Evolutionary conservation across 768 basidiomycete genomes (phyloP), one percentile per base, ranked within the genome.

Genomic region (Mrakia blollopis): DNA sequence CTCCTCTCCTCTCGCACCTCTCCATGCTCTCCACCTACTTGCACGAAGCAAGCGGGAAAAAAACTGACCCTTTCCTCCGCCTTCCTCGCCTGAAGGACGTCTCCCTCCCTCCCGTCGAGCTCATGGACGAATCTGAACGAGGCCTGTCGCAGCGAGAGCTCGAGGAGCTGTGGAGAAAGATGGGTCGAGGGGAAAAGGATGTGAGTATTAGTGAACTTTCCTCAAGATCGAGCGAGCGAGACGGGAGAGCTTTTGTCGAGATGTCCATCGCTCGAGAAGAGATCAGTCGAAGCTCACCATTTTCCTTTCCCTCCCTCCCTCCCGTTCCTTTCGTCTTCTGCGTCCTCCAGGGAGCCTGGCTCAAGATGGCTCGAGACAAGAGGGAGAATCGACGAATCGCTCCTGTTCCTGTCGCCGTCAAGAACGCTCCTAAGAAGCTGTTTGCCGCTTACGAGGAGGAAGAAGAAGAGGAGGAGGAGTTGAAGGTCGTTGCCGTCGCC

Each of bases 81-180:
- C 61, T 35, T n/a, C 32, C n/a, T 62, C 61, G 32, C 13, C n/a
- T 39, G 0, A 32, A 68, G 37, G 35, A 35, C 21, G 25, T 8
- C 5, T 39, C 65, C 14, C 4, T 41, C 65, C 35, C 23, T 11
- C 11, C 18, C 37, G 8, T 39, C 11, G 65, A 41, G 11, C 13
- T 7, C 7, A n/a, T n/a, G n/a, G n/a, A n/a, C n/a, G 47, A 50
- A 18, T 14, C 47, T 50, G 35, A 35, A 35, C 35, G 14, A 14
- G 65, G 65, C 23, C 39, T 37, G 39, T 68, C 65, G 25, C 65
- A 68, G 37, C 44, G 39, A 39, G 65, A 68, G 65, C 65, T 68
- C 37, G 65, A 68, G 65, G 37, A 68, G 35, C 23, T 68, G 6
- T 68, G 65, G 65, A 68, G 39, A 23, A 25, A 10, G 25, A 68